A percentile compares a stretch with the other conserved stretches of the same genome.
Evolutionary conservation across 1,284 basidiomycete genomes (phyloP).

Genomic region (Sporisorium graminicola): DNA sequence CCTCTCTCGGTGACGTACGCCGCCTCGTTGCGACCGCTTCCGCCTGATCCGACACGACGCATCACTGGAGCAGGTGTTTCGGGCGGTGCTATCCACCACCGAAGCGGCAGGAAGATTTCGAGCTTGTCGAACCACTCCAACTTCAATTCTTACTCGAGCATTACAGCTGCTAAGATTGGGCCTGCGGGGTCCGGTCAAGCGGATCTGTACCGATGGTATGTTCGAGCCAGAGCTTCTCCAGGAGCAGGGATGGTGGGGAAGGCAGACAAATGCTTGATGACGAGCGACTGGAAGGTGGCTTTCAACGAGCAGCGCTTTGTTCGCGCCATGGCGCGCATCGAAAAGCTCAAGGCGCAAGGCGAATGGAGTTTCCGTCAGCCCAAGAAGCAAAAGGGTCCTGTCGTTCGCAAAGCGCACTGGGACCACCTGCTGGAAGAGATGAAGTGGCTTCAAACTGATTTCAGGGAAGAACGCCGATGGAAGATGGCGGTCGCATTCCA

Average conservation of each 20-base stretch:
- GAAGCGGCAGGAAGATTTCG: slow-evolving; percentile 50
- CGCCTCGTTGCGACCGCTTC: slow-evolving; percentile 65
- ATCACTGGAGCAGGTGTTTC: slow-evolving; percentile 63
- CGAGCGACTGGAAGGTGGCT: slow-evolving; percentile 67
- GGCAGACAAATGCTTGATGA: slow-evolving; percentile 67
- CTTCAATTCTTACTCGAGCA: slow-evolving; percentile 42
- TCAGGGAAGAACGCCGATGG: slow-evolving; percentile 92
- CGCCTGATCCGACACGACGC: slow-evolving; percentile 64
- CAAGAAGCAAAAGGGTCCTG: slow-evolving; percentile 89
- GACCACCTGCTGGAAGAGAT: slow-evolving; percentile 97
- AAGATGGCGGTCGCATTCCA: slow-evolving; percentile 87
- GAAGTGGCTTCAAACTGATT: slow-evolving; percentile 98
- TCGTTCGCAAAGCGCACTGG: slow-evolving; percentile 88
- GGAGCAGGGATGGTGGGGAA: slow-evolving; percentile 66
- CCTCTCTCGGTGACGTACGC: slow-evolving; percentile 68
- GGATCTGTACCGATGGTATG: slow-evolving; percentile 65
- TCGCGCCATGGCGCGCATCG: slow-evolving; percentile 86
- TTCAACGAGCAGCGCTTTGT: slow-evolving; percentile 71
- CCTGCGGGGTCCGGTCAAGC: slow-evolving; percentile 58
- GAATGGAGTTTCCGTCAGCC: slow-evolving; percentile 95
- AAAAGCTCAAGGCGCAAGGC: slow-evolving; percentile 82
- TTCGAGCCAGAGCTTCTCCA: slow-evolving; percentile 63
- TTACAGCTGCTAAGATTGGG: slow-evolving; percentile 44
- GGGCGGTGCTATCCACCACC: slow-evolving; percentile 65
- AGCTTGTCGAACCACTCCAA: slow-evolving; percentile 31